Base-by-base conservation (phyloP, 192 early-diverging fungal genomes). In the Entophlyctis luteolus region DNA sequence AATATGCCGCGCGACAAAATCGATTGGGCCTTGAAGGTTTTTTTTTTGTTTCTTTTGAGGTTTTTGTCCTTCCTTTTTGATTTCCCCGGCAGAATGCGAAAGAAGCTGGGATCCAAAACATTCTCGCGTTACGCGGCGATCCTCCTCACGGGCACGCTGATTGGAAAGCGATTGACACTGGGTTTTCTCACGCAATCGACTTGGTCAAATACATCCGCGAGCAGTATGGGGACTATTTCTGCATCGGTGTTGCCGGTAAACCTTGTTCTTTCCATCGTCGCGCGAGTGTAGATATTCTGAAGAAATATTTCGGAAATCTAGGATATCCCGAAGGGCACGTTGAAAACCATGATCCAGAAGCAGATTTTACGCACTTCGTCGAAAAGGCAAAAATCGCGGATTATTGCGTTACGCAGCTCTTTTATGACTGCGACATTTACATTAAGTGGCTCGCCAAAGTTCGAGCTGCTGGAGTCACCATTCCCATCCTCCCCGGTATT, bases 111-210 rank as follows among this genome's bases (percentile, higher is more conserved):
- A 93, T 95, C 72, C 94, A 96, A 74, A 98, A 98, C 78, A 95
- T 98, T 60, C 85, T 98, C 36, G 95, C 95, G 16, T 83, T 98
- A 32, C 92, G 95, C 59, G 95, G 95, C 36, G 95, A 98, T 74
- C 90, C 94, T 42, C 95, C 95, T 22, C 81, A 88, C 55, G 91
- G 90, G 55, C 86, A 91, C 48, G 77, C 83, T n/a, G 84, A 90
- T 65, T 95, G 91, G 88, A 84, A 84, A 37, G 80, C 88, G 33
- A 84, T 86, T 58, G 93, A 96, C 35, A 88, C 87, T 72, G 94
- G 94, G 25, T 92, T 98, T 79, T 75, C 84, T 39, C 84, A 96
- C 74, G 94, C 95, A 31, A 71, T 79, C 1, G 95, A 98, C 73
- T 81, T 98, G 53, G 94, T 98, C 55, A 79, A 80, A 33, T 95